Evolutionary conservation across 257 asterid species (phyloP), one percentile per base, ranked within the genome.

Genomic region (Ilex asprella): DNA sequence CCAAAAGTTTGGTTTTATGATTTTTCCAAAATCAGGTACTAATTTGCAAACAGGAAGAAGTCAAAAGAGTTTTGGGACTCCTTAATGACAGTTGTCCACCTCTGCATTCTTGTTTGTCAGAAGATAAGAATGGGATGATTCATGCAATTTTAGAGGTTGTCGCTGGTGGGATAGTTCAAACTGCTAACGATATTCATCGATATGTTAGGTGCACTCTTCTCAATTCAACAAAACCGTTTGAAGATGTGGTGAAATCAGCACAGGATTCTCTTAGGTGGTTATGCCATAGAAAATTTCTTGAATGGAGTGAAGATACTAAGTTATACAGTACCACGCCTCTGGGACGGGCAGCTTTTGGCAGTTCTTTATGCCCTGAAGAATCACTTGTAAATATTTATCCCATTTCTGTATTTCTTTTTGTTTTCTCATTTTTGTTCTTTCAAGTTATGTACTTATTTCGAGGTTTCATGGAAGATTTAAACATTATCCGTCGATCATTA

Each of bases 111-210:
- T 92, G 99, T 76, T 77, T 92, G 82, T 85, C 99, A 13, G 99
- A 92, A 78, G 97, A 89, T 75, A 89, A 86, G 82, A 92, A 89
- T 77, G 99, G 99, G 69, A 92, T 92, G 99, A 92, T 88, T 76
- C 99, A 92, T 69, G 97, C 99, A 67, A 92, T 89, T 76, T 75
- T 92, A 69, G 99, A 92, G 81, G 99, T 92, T 70, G 97, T 89
- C 70, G 95, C 97, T 69, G 97, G 99, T 62, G 99, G 99, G 70
- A 89, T 92, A 74, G 99, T 92, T 75, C 99, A 92, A 75, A 89
- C 96, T 61, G 95, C 99, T 60, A 69, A 67, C 67, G 99, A 92
- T 61, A 92, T 92, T 80, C 75, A 92, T 81, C 87, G 97, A 69
- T 92, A 92, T 71, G 97, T 92, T 39, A 79, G 99, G 72, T 92